Conservation (phyloP, 306 rosid species). For the Datisca glomerata region DNA sequence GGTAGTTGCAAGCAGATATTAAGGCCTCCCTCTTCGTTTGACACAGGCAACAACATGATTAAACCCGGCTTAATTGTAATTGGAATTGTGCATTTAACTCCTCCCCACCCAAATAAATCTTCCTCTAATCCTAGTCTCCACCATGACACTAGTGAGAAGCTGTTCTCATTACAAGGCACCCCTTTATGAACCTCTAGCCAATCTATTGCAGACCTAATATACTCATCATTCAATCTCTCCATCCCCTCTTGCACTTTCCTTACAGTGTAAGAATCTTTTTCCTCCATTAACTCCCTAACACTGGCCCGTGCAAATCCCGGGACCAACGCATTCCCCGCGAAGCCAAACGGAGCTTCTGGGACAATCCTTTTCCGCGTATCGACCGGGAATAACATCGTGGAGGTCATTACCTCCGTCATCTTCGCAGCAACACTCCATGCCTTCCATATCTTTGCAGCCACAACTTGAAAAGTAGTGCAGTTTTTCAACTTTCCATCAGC, state of each 20-base stretch:
- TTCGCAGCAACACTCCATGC: conserved; percentile 30
- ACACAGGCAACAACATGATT: not conserved
- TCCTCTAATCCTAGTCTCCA: conserved; percentile 37
- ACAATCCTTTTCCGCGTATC: conserved; percentile 29
- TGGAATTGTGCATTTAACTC: not conserved
- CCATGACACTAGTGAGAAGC: conserved; percentile 55
- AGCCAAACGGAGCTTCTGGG: conserved; percentile 24
- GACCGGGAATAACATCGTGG: conserved; percentile 33
- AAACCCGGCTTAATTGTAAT: not conserved
- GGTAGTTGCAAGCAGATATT: not conserved
- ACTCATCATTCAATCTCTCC: conserved; percentile 40
- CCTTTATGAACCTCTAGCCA: conserved; percentile 50
- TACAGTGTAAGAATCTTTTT: conserved; percentile 16
- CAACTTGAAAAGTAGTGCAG: conserved; percentile 28
- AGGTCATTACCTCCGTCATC: conserved; percentile 15
- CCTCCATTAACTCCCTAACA: conserved; percentile 23
- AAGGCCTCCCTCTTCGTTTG: not conserved
- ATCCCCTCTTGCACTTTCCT: conserved; percentile 40
- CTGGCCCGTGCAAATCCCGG: conserved; percentile 43
- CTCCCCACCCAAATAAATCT: not conserved
- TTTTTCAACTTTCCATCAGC: conserved; percentile 11
- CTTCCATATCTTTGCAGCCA: conserved; percentile 41
- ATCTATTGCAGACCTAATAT: conserved; percentile 38
- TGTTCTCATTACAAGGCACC: conserved; percentile 34
- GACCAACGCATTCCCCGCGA: conserved; percentile 48